Percentiles rank a stretch among this genome's conserved stretches.
phyloP scores from a whole-genome alignment of 208 protist species.

The Leishmania guyanensis region DNA sequence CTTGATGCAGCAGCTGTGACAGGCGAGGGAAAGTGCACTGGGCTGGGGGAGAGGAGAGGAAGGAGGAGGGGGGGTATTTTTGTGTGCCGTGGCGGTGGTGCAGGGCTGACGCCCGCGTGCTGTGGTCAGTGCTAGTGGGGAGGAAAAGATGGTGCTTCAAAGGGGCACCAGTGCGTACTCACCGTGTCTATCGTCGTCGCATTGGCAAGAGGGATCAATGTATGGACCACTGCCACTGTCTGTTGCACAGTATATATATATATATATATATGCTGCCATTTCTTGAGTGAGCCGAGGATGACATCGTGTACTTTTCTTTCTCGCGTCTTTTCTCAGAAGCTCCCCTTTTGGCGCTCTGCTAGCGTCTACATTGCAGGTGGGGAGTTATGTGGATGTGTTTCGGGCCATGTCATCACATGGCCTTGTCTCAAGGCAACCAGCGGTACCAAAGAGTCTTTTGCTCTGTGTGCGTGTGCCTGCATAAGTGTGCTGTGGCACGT shows the following conservation, averaged over 20 bases:
- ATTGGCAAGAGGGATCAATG: neutral
- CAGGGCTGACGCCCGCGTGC: neutral
- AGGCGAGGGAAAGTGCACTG: neutral
- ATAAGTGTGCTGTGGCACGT: neutral
- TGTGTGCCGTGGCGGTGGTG: neutral
- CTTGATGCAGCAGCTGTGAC: conserved; percentile 52
- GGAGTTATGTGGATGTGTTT: neutral
- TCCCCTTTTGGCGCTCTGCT: neutral
- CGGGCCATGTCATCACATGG: neutral
- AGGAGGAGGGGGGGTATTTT: no score
- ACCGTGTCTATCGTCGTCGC: neutral
- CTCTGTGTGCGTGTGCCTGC: no score
- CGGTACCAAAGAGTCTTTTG: neutral
- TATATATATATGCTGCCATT: no score
- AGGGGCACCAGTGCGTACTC: neutral
- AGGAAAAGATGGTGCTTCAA: no score
- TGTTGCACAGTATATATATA: neutral
- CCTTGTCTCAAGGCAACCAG: neutral
- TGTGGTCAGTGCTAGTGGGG: neutral
- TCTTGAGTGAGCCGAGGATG: neutral
- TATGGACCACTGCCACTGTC: neutral
- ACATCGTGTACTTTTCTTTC: neutral
- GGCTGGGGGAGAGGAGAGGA: neutral
- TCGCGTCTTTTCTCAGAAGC: neutral
- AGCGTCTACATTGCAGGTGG: neutral